These are phyloP conservation scores for Neocatenulostroma microsporum DNA, from an alignment of 2,329 filamentous ascomycete species.

Conservation along the genomic window DNA sequence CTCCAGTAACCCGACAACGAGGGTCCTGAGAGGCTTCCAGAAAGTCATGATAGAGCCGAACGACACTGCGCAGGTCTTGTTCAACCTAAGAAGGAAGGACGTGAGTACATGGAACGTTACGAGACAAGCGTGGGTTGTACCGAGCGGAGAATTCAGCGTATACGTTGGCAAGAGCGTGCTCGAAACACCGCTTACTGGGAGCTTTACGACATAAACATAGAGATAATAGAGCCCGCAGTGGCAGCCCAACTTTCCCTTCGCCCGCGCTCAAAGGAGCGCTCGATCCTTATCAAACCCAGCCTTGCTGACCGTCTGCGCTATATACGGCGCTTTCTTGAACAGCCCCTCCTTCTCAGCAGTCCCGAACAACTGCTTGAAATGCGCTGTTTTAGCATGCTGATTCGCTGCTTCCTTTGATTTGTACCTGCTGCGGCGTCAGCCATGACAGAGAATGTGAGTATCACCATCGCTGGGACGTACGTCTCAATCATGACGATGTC, in stretches of 20 bases:
- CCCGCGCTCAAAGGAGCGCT: constrained; percentile 9
- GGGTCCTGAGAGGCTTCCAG: constrained; percentile 27
- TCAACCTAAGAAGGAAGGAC: constrained; percentile 37
- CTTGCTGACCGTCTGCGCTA: constrained; percentile 16
- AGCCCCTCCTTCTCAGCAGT: constrained; percentile 14
- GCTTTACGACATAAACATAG: constrained; percentile 9
- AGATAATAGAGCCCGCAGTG: constrained; percentile 4
- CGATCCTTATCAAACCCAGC: constrained; percentile 18
- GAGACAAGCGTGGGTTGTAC: constrained; percentile 46
- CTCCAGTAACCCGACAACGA: constrained; percentile 35
- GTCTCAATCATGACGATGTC: constrained; percentile 20
- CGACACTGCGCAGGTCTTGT: constrained; percentile 25
- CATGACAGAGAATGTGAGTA: not conserved
- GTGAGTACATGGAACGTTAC: constrained; percentile 44
- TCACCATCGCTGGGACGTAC: constrained; percentile 7
- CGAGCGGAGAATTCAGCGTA: constrained; percentile 35
- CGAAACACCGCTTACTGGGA: constrained; percentile 24
- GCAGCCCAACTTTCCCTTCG: too few relatives aligned
- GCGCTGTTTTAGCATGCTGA: constrained; percentile 13
- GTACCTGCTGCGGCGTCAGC: too few relatives aligned
- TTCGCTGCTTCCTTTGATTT: constrained; percentile 14
- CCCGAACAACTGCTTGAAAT: constrained; percentile 15
- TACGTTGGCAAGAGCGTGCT: constrained; percentile 39
- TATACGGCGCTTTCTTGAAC: constrained; percentile 13
- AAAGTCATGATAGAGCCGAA: constrained; percentile 25